Percentiles rank a stretch among this genome's conserved stretches.
These are phyloP conservation scores for Eutypa lata DNA, from an alignment of 2,329 filamentous ascomycete genomes.

Conservation along the genomic window DNA sequence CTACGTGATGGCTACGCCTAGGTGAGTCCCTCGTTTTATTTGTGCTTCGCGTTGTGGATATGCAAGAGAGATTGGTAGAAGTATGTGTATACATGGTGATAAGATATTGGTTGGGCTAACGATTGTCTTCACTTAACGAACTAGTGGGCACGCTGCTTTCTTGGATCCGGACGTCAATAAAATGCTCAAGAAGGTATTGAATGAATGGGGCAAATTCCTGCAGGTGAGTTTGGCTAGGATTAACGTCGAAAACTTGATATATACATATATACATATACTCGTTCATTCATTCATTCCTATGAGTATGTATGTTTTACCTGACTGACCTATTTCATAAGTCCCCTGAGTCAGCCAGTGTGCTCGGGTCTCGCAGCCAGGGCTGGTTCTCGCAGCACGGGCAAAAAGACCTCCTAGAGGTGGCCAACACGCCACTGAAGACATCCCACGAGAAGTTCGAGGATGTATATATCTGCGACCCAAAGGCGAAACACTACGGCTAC, in stretches of 20 bases:
- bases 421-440: conserved; percentile 43
- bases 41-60: too few species aligned
- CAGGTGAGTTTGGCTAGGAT: conserved; percentile 30
- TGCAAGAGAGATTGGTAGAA: too few species aligned
- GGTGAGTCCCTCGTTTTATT: conserved; percentile 26
- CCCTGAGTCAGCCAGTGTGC: conserved; percentile 51
- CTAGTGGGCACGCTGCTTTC: conserved; percentile 50
- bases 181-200: conserved; percentile 51
- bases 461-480: conserved; percentile 58
- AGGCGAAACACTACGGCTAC: conserved; percentile 50
- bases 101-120: too few species aligned
- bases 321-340: conserved; percentile 25
- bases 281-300: too few species aligned
- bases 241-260: not conserved
- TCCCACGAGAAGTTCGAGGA: conserved; percentile 49
- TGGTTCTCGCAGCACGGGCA: conserved; percentile 52
- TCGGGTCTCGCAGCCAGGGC: conserved; percentile 40
- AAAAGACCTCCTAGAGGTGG: conserved; percentile 31
- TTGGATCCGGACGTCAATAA: conserved; percentile 52
- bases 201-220: conserved; percentile 55
- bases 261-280: conserved; percentile 7
- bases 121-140: not conserved
- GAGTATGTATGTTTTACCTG: too few species aligned
- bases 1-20: conserved; percentile 54
- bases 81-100: too few species aligned